Base-by-base conservation (phyloP, 2,329 filamentous ascomycete species). In the Fusarium sp. region DNA sequence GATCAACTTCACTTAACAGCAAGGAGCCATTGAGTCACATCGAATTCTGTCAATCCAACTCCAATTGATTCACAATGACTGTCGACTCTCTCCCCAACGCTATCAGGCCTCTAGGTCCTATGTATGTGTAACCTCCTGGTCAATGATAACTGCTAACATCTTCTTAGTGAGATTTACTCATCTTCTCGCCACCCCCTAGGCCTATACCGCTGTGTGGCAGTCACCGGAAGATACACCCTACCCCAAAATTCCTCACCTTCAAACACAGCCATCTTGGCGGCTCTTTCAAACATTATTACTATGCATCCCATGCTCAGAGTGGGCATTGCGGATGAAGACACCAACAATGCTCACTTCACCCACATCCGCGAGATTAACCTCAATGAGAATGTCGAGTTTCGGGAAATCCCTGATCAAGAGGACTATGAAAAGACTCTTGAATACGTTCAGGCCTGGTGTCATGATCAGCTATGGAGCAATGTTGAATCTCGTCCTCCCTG, bases 301-400 rank as follows among this genome's bases (percentile, higher is more conserved):
- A 79, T 79, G n/a, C 85, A 89, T 63, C 83, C 85, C 3, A 83
- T 85, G 68, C 82, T 91, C 50, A 84, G 86, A 16, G 85, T 87
- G 35, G 88, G 86, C 13, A 87, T 91, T 68, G 76, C 79, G 3
- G 82, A 80, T 45, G 84, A 89, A 57, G 82, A 86, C 40, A 84
- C 83, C n/a, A 81, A 80, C 40, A 66, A 78, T 4, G 83, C 89
- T 0, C 78, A 75, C 33, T 90, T 87, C 74, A 83, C 86, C 9
- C 82, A 83, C 54, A 70, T 89, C 9, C 74, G 82, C 0, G 73
- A 80, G 22, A 80, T 90, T 45, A 79, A 88, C 59, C 79, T 90
- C 5, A 68, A 77, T 1, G 74, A 85, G 16, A 85, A 88, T 63
- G 79, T 89, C 27, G 79, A 83, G 50, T 86, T 83, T 52, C 69